Evolutionary conservation across 78 protist species (phyloP), one percentile per base, ranked within the genome.

Genomic region (Isochrysis galbana): DNA sequence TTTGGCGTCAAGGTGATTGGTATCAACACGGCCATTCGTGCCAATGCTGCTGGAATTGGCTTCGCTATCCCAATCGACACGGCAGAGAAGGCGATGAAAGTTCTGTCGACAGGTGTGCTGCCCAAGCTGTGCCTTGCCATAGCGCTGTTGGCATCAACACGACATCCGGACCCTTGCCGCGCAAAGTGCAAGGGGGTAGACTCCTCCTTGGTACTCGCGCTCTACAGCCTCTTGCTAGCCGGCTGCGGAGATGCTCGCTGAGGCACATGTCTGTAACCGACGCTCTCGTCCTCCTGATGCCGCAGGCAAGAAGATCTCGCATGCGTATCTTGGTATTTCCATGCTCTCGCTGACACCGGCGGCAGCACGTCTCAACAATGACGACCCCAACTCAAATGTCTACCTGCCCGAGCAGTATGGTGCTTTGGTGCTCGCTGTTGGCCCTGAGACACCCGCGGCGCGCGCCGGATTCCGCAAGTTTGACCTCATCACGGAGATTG

Each of bases 31-130:
- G 88, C 88, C 38, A 80, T 80, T 36, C 88, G 88, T 36, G 88
- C 88, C 39, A 80, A 80, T 36, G 88, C 88, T n/a, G 88, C 48
- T 25, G 88, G 88, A 26, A 80, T 80, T n/a, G 88, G 88, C 88
- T 80, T 80, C 14, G 88, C 88, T 38, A 80, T 80, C 55, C 88
- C 88, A 34, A 80, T 80, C 55, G 55, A 45, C 88, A 45, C n/a
- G 26, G 88, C 88, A 1, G 25, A 36, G 32, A 77, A 77, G 26
- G 84, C 88, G 39, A 41, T 45, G 88, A 1, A 7, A 0, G 55
- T 25, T 47, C 88, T 45, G 39, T 1, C 88, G 39, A 5, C 0
- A n/a, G n/a, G n/a, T n/a, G n/a, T n/a, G n/a, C n/a, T n/a, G n/a
- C n/a, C n/a, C n/a, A n/a, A n/a, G n/a, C n/a, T n/a, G n/a, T n/a